Base-by-base conservation (phyloP, 2,329 filamentous ascomycete species). In the Colletotrichum sp. region DNA sequence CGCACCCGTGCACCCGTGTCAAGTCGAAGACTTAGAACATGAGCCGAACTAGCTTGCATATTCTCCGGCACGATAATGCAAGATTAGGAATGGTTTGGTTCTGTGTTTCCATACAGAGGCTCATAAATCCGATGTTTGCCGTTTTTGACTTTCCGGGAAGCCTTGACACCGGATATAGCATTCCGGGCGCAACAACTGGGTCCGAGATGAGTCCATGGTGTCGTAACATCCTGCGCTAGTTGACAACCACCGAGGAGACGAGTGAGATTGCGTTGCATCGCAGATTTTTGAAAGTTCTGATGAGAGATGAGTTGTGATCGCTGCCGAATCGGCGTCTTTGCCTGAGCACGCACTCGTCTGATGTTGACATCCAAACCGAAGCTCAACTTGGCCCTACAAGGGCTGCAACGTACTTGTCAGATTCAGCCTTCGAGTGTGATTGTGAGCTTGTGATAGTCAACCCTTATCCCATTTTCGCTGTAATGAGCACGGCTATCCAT, bases 391-490 rank as follows among this genome's bases (percentile, higher is more conserved):
- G n/a, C 10, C 39, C n/a, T 52, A 8, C 10, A 2, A 13, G 1
- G n/a, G n/a, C n/a, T 13, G 6, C n/a, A 2, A 52, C 1, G 6
- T 21, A 4, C 44, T 21, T 13, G 1, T 52, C 44, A 52, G 10
- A 2, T 21, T 13, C 10, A 21, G 44, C n/a, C 6, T 52, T n/a
- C 1, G 5, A 7, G 1, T 12, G 2, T 12, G 3, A 2, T 49
- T 4, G 2, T 1, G 3, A 21, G n/a, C 6, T 2, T 52, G 0
- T 13, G 2, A 21, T 13, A 12, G 4, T 13, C n/a, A 2, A 8
- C 0, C 2, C 0, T 21, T 13, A 52, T 21, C 6, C 6, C 6
- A 0, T 21, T 21, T 21, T 52, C n/a, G 10, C 44, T 2, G 44
- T 21, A 52, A 13, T 52, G n/a, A 52, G 44, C 44, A 52, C 44